Evolutionary conservation across 441 rosid species (phyloP).

Genomic region (Capsella rubella): DNA sequence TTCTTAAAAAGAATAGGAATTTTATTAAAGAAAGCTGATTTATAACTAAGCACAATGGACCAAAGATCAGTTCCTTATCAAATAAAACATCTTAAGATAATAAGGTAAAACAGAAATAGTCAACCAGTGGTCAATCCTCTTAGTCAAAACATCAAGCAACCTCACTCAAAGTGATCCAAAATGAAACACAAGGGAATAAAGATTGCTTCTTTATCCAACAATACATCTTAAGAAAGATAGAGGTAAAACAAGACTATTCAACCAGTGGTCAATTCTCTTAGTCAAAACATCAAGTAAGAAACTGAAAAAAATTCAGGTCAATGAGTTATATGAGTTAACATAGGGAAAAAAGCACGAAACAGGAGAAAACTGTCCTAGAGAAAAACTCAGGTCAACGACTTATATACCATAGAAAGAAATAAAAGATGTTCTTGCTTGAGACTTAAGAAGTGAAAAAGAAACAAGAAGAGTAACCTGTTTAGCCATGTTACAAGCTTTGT

Average conservation of each 20-base stretch:
- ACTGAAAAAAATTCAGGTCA: conserved; percentile 4
- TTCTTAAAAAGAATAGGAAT: background rate
- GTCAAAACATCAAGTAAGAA: conserved; percentile 24
- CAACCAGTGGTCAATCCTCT: conserved; percentile 5
- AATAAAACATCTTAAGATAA: conserved; percentile 18
- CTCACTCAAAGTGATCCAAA: conserved; percentile 5
- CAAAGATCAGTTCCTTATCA: background rate
- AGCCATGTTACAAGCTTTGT: conserved; percentile 59
- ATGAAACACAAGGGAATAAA: background rate
- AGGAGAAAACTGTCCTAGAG: conserved; percentile 4
- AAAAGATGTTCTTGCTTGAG: background rate
- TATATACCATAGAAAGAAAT: background rate
- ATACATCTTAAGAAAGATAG: background rate
- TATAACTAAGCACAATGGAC: background rate
- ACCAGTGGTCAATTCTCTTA: conserved; percentile 13
- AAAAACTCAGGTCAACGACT: background rate
- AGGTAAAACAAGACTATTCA: background rate
- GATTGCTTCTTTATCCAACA: conserved; percentile 13
- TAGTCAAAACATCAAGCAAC: conserved; percentile 8
- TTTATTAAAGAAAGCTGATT: background rate
- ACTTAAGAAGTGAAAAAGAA: background rate
- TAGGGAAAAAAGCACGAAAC: conserved; percentile 1
- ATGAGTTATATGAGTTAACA: background rate
- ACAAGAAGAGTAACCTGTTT: conserved; percentile 47
- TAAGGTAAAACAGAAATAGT: background rate